Base-by-base conservation (phyloP, 352 stramenopile species). In the Phytophthora litchii region DNA sequence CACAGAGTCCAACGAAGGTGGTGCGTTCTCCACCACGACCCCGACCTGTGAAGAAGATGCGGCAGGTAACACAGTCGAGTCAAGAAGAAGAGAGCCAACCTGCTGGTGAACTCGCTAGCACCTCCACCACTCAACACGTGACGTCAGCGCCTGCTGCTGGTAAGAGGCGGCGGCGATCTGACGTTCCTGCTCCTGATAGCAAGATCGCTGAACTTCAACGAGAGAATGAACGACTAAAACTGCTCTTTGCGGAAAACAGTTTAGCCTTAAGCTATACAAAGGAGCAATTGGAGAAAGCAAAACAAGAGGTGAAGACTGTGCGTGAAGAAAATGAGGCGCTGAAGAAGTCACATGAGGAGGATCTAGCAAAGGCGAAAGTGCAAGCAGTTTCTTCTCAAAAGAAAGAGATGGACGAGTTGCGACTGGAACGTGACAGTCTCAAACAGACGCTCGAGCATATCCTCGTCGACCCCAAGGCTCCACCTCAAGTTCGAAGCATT, bases 1-100 rank as follows among this genome's bases (percentile, higher is more conserved):
- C 60, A 9, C 66, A 71, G 43, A 74, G 66, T 19, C 66, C 66
- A 5, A 50, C 50, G 1, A 66, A 54, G 19, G 38, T 51, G 10
- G 19, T 55, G 6, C 25, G 4, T 10, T 61, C 55, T 12, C 54
- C 66, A 34, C 50, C 51, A 2, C 50, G 41, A 8, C 45, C 54
- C 21, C 49, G 66, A 2, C 60, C 65, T 36, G 31, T 41, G 16
- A 74, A 74, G 23, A 74, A 67, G 34, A 3, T 55, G 7, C 54
- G 54, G 1, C 23, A n/a, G 11, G 40, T 47, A 12, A 14, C 8
- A 21, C 47, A 70, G 17, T 35, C 36, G 8, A 59, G 48, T 40
- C 41, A 54, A 29, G 44, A 43, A 13, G n/a, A 53, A 16, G 52
- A 23, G 10, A 50, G 20, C 13, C 29, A 69, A 35, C 46, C 50